A percentile compares a stretch with the other conserved stretches of the same genome.
These are phyloP conservation scores for Elsinoe necatrix DNA, from an alignment of 2,329 filamentous ascomycete species.

Conservation along the genomic window DNA sequence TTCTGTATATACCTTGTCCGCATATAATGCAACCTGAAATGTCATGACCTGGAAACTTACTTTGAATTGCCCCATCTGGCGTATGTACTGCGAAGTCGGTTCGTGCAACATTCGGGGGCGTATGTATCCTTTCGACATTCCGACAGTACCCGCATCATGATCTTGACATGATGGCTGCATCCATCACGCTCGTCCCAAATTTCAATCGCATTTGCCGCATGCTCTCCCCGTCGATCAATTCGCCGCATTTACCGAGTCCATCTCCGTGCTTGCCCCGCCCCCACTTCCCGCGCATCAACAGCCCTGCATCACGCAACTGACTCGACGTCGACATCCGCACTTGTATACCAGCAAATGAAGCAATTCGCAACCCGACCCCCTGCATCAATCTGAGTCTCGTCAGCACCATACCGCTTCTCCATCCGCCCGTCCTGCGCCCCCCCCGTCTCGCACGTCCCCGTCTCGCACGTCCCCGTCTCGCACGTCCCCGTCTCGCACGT, in stretches of 20 bases:
- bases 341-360: background rate
- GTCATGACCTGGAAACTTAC: background rate
- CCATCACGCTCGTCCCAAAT: background rate
- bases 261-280: constrained; percentile 8
- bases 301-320: background rate
- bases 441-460: background rate
- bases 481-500: background rate
- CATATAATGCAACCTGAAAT: background rate
- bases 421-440: background rate
- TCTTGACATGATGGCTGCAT: too few species aligned
- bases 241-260: constrained; percentile 9
- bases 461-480: background rate
- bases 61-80: background rate
- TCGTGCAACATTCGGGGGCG: background rate
- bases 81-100: background rate
- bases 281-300: constrained; percentile 2
- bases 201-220: background rate
- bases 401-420: background rate
- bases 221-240: background rate
- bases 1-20: constrained; percentile 14
- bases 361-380: background rate
- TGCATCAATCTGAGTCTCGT: background rate
- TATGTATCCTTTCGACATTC: background rate
- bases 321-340: background rate
- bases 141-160: too few species aligned